Percentiles rank a stretch among this genome's conserved stretches.
Evolutionary conservation across 371 early-diverging fungal species (phyloP).

Genomic region (Funneliformis caledonium): DNA sequence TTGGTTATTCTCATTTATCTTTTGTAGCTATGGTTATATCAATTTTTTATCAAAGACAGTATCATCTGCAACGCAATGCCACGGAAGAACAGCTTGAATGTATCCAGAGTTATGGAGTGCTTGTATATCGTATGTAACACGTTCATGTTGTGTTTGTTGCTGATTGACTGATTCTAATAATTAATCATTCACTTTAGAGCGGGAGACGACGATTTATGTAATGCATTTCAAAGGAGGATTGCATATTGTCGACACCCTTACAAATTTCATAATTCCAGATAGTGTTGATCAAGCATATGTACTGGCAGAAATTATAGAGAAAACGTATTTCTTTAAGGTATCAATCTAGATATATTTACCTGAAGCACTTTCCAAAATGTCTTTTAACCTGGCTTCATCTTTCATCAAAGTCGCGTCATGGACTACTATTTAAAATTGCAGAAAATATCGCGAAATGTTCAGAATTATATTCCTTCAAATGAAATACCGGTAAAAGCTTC

Average conservation of each 20-base stretch:
- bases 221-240: slow-evolving; percentile 36
- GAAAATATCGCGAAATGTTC: not conserved
- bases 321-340: slow-evolving; percentile 36
- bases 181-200: slow-evolving; percentile 23
- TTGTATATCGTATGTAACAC: slow-evolving; percentile 9
- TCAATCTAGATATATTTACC: not conserved
- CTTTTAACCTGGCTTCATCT: not conserved
- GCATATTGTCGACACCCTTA: slow-evolving; percentile 32
- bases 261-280: slow-evolving; percentile 33
- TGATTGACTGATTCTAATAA: slow-evolving; percentile 21
- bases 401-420: not conserved
- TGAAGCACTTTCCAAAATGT: not conserved
- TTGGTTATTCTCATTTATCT: not conserved
- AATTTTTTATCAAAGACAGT: slow-evolving; percentile 1
- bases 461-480: not conserved
- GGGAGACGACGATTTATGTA: slow-evolving; percentile 28
- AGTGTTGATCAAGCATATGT: slow-evolving; percentile 33
- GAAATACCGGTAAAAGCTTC: not conserved
- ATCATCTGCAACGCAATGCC: not conserved
- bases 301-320: slow-evolving; percentile 28
- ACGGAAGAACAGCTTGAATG: not conserved
- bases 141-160: not conserved
- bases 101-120: not conserved
- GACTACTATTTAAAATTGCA: slow-evolving; percentile 2
- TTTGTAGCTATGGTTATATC: slow-evolving; percentile 1